Evolutionary conservation across 495 filamentous ascomycete genomes (phyloP), one percentile per base, ranked within the genome.

Genomic region (Penicillium alfredii): DNA sequence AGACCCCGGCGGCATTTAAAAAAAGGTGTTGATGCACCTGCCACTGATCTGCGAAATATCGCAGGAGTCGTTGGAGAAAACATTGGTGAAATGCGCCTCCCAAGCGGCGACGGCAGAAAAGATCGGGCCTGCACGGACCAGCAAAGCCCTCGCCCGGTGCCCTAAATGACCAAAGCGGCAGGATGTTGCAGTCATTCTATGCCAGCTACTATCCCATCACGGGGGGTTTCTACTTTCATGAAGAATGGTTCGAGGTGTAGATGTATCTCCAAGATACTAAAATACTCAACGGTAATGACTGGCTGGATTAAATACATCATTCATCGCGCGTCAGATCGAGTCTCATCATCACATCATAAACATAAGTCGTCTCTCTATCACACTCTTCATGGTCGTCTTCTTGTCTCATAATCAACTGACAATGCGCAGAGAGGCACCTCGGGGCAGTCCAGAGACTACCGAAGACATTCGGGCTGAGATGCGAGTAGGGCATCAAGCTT

Each of bases 281-380:
- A n/a, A n/a, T n/a, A n/a, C n/a, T n/a, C n/a, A n/a, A 25, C 23
- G 33, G 42, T 52, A 53, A 49, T 4, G 54, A 55, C 36, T 18
- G 50, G 33, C 47, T 51, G 38, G 36, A 35, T 30, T 52, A 37
- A 49, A 56, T 33, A 26, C 38, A 30, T 37, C 28, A 25, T 44
- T 35, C 22, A 39, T 34, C 19, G 16, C 30, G 42, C 29, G 44
- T 25, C 47, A 55, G 38, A 51, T 44, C 40, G 39, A 39, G 20
- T 38, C 40, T 38, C 43, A 49, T 64, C 55, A 51, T 57, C 60
- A 60, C 47, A 44, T 66, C 62, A 52, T 63, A 45, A 64, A 45
- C 25, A 51, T 59, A 56, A 56, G n/a, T 44, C 38, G 41, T 47
- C 48, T 30, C 45, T 34, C 35, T 42, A 45, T 36, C 33, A 32